These are phyloP conservation scores for Ophiostoma sp. DNA, from an alignment of 2,329 filamentous ascomycete species.

Conservation along the genomic window DNA sequence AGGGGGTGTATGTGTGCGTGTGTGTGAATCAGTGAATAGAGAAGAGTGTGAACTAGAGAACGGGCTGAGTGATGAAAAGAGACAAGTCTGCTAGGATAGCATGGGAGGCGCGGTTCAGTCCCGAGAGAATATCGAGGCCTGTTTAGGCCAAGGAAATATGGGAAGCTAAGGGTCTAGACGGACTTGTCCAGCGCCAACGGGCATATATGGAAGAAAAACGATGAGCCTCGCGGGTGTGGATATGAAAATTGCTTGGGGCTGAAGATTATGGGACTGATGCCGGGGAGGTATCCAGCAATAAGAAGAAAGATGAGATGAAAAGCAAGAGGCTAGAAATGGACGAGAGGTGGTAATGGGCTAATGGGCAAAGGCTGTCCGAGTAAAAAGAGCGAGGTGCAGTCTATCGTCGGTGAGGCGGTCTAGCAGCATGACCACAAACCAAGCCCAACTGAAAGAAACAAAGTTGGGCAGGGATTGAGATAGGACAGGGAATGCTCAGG, in stretches of 20 bases:
- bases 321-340: neutral
- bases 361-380: neutral
- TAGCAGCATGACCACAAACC: neutral
- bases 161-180: constrained; percentile 3
- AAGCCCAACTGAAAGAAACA: neutral
- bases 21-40: neutral
- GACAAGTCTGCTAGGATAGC: neutral
- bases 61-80: neutral
- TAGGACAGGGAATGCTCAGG: no score
- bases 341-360: neutral
- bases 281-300: neutral
- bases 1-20: neutral
- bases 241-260: neutral
- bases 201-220: neutral
- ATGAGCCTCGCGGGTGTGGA: constrained; percentile 3
- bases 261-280: neutral
- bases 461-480: no score
- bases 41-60: neutral
- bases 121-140: neutral
- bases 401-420: neutral
- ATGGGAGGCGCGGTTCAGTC: neutral
- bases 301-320: neutral
- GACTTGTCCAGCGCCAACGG: neutral
- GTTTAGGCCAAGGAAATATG: neutral
- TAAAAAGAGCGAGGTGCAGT: no score